Evolutionary conservation across 2,329 filamentous ascomycete species (phyloP), one percentile per base, ranked within the genome.

Genomic region (Alternaria metachromatica): DNA sequence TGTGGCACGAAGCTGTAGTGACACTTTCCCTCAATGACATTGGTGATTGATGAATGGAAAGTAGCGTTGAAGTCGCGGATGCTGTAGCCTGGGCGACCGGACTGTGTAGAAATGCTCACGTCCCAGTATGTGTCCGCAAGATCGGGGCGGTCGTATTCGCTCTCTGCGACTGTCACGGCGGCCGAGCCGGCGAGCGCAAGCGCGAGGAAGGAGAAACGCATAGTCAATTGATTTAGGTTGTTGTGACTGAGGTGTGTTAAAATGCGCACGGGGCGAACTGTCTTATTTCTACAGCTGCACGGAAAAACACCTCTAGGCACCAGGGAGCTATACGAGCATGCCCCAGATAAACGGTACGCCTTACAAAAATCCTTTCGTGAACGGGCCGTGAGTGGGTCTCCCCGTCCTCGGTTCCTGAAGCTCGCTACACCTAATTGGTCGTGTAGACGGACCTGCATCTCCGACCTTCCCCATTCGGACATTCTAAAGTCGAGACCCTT

Each of bases 1-100:
- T 68, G 61, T 7, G 62, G 66, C 2, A 69, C 64, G 18, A 69
- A 69, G 30, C 66, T 66, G 46, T 69, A 69, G 23, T 66, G 60
- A 30, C 66, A 69, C 8, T 46, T 60, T 7, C 55, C 64, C 3
- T 20, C 15, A 8, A 45, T 7, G 10, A 41, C 23, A 15, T 65
- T 41, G n/a, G 55, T 46, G 4, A 45, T 33, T 6, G 59, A 53
- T 49, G 25, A 51, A 54, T 67, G 50, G 33, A 67, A 67, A 3
- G 13, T 44, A 20, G 45, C 49, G 8, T 5, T 60, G 3, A 69
- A 25, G 48, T 69, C 64, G 43, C 53, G 41, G 25, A 67, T 67
- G 8, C 9, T 56, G 41, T 67, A 69, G 12, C 64, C 66, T 7
- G 62, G 66, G 10, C 64, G 46, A 6, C 66, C 64, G 3, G 59